Conservation (phyloP, 129 eudicot species). For the Helianthus annuus region HanXRQr2.0-SUNRISE NC_035433.2:131957181-131957680, state of each 20-base stretch:
- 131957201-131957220: conserved; percentile 84
- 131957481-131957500: conserved; percentile 81
- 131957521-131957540: neutral
- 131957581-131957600: no score
- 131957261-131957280: conserved; percentile 56
- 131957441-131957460: conserved; percentile 94
- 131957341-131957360: conserved; percentile 10
- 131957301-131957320: neutral
- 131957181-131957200: conserved; percentile 82
- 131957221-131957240: conserved; percentile 96
- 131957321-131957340: neutral
- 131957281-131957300: conserved; percentile 2
- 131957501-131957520: neutral
- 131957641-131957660: no score
- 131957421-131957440: conserved; percentile 76
- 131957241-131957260: conserved; percentile 94
- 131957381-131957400: conserved; percentile 85
- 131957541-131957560: no score
- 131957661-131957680: no score
- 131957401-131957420: conserved; percentile 64
- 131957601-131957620: no score
- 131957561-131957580: no score
- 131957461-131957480: conserved; percentile 99
- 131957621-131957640: no score
- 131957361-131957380: conserved; percentile 74